Base-by-base conservation (phyloP, 2,329 filamentous ascomycete species). In the Diaporthe nobilis region DNA sequence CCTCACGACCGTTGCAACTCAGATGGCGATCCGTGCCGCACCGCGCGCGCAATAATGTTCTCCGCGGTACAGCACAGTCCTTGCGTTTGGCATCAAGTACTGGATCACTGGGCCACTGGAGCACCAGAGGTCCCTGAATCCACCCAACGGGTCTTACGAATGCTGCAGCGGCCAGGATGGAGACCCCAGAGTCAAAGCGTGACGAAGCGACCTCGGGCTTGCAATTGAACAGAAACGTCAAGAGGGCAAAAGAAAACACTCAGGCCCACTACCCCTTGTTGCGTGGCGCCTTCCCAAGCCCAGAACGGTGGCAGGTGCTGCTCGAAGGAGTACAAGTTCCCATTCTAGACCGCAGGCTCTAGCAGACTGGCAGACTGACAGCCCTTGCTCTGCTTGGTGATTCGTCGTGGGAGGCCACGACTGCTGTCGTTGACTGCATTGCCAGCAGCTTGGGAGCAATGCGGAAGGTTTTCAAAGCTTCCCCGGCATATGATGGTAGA, bases 161-260 rank as follows among this genome's bases (percentile, higher is more conserved):
- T 70, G 65, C 65, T 42, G 34, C 65, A 55, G 13, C 65, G 42
- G 13, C 49, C 49, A 70, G 65, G 49, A 70, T 55, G 49, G 65
- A 70, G 49, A 70, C 65, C 65, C 65, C 49, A 55, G 65, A 70
- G 65, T 70, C 65, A 70, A 42, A 55, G 47, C 65, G 65, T 53
- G 34, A 55, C 22, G 49, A 70, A 53, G 65, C 65, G 65, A 55
- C 31, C 17, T 22, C 34, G 65, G 22, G 47, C 47, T 55, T 9
- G 49, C 65, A 39, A 13, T 55, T 22, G 22, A 55, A 39, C 55
- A 55, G 65, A 70, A 70, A 55, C 49, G 25, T 42, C 31, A 39
- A 20, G 34, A 70, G 25, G 65, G 65, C 13, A 55, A 70, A 55
- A 55, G 49, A 70, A 55, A 55, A 22, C 65, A 70, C 49, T 22